Percentiles rank a stretch among this genome's conserved stretches.
Evolutionary conservation across 2,329 filamentous ascomycete genomes (phyloP).

Genomic region (Ophiostoma quercus): DNA sequence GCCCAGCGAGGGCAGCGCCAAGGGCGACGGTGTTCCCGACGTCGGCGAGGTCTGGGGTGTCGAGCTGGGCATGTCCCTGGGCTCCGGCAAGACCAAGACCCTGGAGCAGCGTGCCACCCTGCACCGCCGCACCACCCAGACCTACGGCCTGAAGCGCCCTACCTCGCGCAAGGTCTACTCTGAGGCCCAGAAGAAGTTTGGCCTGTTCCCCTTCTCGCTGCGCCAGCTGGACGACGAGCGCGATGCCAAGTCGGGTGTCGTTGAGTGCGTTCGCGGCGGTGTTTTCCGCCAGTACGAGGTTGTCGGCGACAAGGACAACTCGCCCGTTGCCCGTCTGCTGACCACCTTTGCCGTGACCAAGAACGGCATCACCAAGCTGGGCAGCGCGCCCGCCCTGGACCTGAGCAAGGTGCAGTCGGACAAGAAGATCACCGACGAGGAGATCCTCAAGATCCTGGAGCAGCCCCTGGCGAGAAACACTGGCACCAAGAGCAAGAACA

Average conservation of each 20-base stretch:
- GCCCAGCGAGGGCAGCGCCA: constrained; percentile 79
- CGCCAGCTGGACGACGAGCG: constrained; percentile 95
- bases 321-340: constrained; percentile 78
- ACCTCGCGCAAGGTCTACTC: constrained; percentile 89
- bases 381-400: constrained; percentile 69
- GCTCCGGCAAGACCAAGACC: constrained; percentile 90
- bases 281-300: constrained; percentile 96
- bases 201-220: constrained; percentile 95
- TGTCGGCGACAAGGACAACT: constrained; percentile 84
- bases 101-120: constrained; percentile 83
- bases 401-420: constrained; percentile 82
- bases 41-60: constrained; percentile 96
- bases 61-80: constrained; percentile 87
- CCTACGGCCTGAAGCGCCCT: constrained; percentile 87
- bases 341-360: constrained; percentile 95
- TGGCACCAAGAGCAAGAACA: constrained; percentile 82
- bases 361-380: constrained; percentile 86
- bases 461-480: constrained; percentile 81
- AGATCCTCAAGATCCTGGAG: constrained; percentile 90
- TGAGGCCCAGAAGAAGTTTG: constrained; percentile 95
- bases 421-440: constrained; percentile 96
- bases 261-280: constrained; percentile 90
- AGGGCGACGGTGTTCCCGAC: constrained; percentile 84
- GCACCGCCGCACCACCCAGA: constrained; percentile 86
- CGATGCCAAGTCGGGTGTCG: constrained; percentile 88